Base-by-base conservation (phyloP, 495 filamentous ascomycete species). In the Podospora fimiseda region DNA sequence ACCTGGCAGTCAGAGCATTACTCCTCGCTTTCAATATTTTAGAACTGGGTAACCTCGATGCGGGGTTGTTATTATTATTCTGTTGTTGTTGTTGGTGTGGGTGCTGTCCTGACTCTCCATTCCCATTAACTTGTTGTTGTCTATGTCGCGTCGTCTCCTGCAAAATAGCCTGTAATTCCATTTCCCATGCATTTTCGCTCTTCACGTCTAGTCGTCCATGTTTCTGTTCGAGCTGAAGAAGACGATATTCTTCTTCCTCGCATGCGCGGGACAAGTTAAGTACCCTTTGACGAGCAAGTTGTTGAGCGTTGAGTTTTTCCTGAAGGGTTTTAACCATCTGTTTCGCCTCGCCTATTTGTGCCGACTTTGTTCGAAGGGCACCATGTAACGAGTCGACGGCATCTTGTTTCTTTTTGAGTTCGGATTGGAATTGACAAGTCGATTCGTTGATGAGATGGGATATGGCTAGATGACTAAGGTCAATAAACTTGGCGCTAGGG, bases 351-450 rank as follows among this genome's bases (percentile, higher is more conserved):
- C 85, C 83, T 8, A 94, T 77, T 27, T 82, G 81, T 33, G 85
- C 78, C n/a, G 89, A 90, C 3, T 85, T 81, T 24, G 90, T 84
- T 33, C 88, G 84, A 41, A 98, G 82, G 20, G 82, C 80, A 20
- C 76, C 69, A 61, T 95, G 88, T 50, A 89, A 82, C 23, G 80
- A 71, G 58, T 92, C 88, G 52, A 95, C 84, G 15, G 82, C 76
- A 23, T 86, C 80, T 72, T 96, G 92, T 59, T 95, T 95, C 39
- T 81, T 76, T 33, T 80, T 83, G 24, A 94, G 73, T 53, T 86
- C 85, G n/a, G 77, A 73, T 18, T 86, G 82, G 64, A 95, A 88
- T 37, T 87, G 81, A 19, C 79, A 74, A 37, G 89, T 81, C 20
- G 88, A 85, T 44, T 85, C 80, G 8, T 79, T 78, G 11, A 98